Evolutionary conservation across 768 basidiomycete genomes (phyloP).

Genomic region (Mycena epipterygia): DNA sequence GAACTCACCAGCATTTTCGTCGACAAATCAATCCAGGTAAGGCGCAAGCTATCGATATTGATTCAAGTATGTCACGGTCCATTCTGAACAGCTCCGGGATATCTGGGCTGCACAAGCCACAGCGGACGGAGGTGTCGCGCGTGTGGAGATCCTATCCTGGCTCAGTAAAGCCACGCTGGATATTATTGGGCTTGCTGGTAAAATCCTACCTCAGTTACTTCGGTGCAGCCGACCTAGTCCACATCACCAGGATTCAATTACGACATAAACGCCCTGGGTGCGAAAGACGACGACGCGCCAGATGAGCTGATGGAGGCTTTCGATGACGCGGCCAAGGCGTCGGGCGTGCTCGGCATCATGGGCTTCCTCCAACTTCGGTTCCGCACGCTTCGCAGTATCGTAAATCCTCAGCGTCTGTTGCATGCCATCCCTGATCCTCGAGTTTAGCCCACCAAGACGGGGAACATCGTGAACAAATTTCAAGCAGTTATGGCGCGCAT

Average conservation of each 20-base stretch:
- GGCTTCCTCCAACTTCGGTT: too few relatives aligned
- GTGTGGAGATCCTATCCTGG: slow-evolving; percentile 65
- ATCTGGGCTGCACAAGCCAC: slow-evolving; percentile 42
- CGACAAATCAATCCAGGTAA: too few relatives aligned
- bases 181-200: slow-evolving; percentile 69
- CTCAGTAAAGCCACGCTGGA: slow-evolving; percentile 69
- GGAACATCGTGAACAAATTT: slow-evolving; percentile 38
- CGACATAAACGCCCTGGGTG: background rate
- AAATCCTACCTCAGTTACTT: slow-evolving; percentile 56
- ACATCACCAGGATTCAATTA: too few relatives aligned
- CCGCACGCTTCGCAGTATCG: too few relatives aligned
- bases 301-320: background rate
- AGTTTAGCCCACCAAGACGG: slow-evolving; percentile 39
- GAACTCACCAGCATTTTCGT: too few relatives aligned
- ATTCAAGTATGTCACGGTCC: too few relatives aligned
- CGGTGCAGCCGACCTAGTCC: slow-evolving; percentile 48
- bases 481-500: slow-evolving; percentile 61
- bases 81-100: too few relatives aligned
- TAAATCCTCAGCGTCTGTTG: background rate
- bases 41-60: too few relatives aligned
- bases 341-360: too few relatives aligned
- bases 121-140: slow-evolving; percentile 24
- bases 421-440: background rate
- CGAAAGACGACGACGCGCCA: slow-evolving; percentile 23
- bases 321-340: too few relatives aligned